Base-by-base conservation (phyloP, 2,329 filamentous ascomycete genomes). In the Pyricularia grisea region DNA sequence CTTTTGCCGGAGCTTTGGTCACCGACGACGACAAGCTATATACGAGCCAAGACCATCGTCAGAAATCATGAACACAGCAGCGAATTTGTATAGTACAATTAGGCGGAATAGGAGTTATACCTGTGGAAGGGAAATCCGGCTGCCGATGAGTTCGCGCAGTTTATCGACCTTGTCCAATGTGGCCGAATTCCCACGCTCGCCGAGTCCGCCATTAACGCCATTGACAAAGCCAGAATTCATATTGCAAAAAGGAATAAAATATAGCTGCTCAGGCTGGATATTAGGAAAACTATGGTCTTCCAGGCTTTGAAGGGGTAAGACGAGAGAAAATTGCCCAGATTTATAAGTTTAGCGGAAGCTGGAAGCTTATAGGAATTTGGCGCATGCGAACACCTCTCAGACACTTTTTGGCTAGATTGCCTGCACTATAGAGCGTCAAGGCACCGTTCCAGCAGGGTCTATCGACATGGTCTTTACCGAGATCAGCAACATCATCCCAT, bases 1-100 rank as follows among this genome's bases (percentile, higher is more conserved):
- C 90, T 93, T 82, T 96, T 96, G 74, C 92, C 92, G 65, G 92
- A 93, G 0, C 91, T 94, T 76, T 95, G 92, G 73, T 92, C 93
- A 70, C 92, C 92, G 12, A 94, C 92, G 9, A 94, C 92, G 42
- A 91, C 90, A 73, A 95, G 91, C 80, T 93, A 89, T 55, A 3
- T 73, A 81, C 81, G 0, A 82, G 74, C 42, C 42, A 55, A 55
- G 17, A 55, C 42, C 3, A 55, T 55, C 42, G 42, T 55, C 42
- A 55, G 20, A 55, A 55, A 55, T 55, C 20, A 55, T n/a, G 20
- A 55, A 55, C 1, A 55, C 42, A 55, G 42, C 42, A 55, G 3
- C 42, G 42, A 55, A 55, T 55, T 1, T 55, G 17, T 55, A 55
- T 55, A 3, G 20, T 55, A 55, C 42, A 55, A 55, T 55, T 55